Percentiles rank a stretch among this genome's conserved stretches.
phyloP scores from a whole-genome alignment of 208 protist genomes.

The Phytomonas francai region DNA sequence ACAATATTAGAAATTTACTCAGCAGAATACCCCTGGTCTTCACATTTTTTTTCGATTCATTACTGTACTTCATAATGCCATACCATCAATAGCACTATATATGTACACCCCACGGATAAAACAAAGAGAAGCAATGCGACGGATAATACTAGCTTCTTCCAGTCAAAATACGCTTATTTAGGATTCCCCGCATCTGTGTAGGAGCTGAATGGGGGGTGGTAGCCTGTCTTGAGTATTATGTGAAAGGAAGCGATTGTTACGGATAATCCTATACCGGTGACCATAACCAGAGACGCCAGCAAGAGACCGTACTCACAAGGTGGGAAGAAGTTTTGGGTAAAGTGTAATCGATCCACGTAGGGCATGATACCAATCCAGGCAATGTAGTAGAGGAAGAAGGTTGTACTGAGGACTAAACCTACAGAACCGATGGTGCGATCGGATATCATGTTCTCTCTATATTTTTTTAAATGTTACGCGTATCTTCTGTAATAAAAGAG shows the following conservation, averaged over 20 bases:
- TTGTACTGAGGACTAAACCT: constrained; percentile 34
- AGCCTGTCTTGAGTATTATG: constrained; percentile 46
- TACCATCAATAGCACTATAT: no score
- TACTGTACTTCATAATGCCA: background rate
- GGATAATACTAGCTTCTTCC: no score
- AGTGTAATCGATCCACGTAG: constrained; percentile 72
- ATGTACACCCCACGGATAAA: no score
- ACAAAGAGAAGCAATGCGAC: no score
- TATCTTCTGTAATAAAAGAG: background rate
- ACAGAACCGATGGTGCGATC: constrained; percentile 62
- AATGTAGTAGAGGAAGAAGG: constrained; percentile 66
- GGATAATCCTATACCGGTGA: constrained; percentile 21
- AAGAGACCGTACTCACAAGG: constrained; percentile 70
- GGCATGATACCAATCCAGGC: constrained; percentile 79
- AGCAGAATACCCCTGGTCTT: background rate
- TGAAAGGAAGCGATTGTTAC: constrained; percentile 51
- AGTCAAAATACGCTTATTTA: background rate
- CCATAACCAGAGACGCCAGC: constrained; percentile 45
- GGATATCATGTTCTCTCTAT: constrained; percentile 37
- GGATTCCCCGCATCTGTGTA: constrained; percentile 1
- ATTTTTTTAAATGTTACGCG: background rate
- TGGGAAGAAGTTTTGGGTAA: constrained; percentile 67
- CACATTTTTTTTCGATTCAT: background rate
- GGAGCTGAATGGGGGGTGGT: constrained; percentile 8
- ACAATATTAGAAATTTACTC: background rate